Percentiles rank a stretch among this genome's conserved stretches.
Conservation (phyloP, 768 basidiomycete genomes). For the Pleurotus tuoliensis region DNA sequence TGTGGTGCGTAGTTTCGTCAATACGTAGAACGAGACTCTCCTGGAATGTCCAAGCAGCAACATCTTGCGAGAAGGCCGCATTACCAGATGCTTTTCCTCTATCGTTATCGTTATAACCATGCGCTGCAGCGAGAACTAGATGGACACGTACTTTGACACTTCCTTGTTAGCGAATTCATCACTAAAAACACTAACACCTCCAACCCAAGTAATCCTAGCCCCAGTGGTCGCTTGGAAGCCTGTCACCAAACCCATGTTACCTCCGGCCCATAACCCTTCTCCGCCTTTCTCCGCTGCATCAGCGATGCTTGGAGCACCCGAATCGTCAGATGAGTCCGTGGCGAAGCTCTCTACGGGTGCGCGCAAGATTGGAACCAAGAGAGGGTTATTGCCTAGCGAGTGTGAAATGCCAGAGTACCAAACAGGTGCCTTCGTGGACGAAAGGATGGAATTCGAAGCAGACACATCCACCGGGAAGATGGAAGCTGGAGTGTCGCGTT, state of each 20-base stretch:
- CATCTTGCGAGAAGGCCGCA: slow-evolving; percentile 63
- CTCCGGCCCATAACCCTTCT: slow-evolving; percentile 82
- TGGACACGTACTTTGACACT: slow-evolving; percentile 48
- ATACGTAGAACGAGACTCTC: slow-evolving; percentile 79
- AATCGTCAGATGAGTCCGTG: slow-evolving; percentile 60
- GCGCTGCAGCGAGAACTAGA: not conserved
- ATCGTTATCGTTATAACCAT: slow-evolving; percentile 7
- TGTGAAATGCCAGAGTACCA: slow-evolving; percentile 77
- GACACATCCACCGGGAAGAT: slow-evolving; percentile 64
- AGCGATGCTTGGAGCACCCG: slow-evolving; percentile 56
- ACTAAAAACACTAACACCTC: slow-evolving; percentile 75
- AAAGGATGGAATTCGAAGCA: slow-evolving; percentile 37
- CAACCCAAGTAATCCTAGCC: slow-evolving; percentile 76
- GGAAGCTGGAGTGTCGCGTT: slow-evolving; percentile 58
- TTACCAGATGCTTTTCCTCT: slow-evolving; percentile 73
- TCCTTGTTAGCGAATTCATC: slow-evolving; percentile 70
- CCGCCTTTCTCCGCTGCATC: slow-evolving; percentile 74
- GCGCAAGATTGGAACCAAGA: slow-evolving; percentile 76
- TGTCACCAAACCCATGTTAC: slow-evolving; percentile 69
- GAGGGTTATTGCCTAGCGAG: slow-evolving; percentile 67
- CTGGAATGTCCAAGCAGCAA: slow-evolving; percentile 90
- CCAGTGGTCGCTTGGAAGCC: slow-evolving; percentile 86
- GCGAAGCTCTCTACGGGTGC: slow-evolving; percentile 78
- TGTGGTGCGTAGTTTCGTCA: slow-evolving; percentile 69
- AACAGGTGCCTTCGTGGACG: slow-evolving; percentile 49